phyloP scores from a whole-genome alignment of 2,329 filamentous ascomycete species.

The Blumeriella jaapii region DNA sequence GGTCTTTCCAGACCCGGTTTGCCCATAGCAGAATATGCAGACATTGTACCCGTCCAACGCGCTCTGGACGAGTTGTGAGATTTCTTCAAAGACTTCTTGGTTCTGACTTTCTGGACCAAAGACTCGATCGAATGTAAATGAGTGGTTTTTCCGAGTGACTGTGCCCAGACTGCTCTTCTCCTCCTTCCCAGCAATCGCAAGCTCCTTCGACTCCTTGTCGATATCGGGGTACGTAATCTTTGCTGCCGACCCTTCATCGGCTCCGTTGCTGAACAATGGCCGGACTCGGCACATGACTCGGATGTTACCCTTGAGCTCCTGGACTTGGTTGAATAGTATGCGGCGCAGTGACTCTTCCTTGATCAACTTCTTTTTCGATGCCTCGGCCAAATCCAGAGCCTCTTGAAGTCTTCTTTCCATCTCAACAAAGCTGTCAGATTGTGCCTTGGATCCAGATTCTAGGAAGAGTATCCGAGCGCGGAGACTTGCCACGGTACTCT shows the following conservation, averaged over 20 bases:
- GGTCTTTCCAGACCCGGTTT: conserved; percentile 95
- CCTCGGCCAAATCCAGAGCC: conserved; percentile 56
- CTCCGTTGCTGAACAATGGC: conserved; percentile 44
- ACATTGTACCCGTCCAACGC: conserved; percentile 97
- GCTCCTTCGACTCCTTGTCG: conserved; percentile 75
- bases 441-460: conserved; percentile 79
- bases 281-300: conserved; percentile 95
- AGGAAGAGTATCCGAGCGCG: conserved; percentile 79
- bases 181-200: conserved; percentile 71
- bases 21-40: conserved; percentile 97
- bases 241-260: conserved; percentile 53
- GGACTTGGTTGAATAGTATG: conserved; percentile 93
- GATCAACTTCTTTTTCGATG: conserved; percentile 69
- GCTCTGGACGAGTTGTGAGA: conserved; percentile 91
- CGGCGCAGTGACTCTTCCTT: conserved; percentile 84
- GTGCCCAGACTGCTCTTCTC: conserved; percentile 72
- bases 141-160: conserved; percentile 65
- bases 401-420: conserved; percentile 74
- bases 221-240: conserved; percentile 69
- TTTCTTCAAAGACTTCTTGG: conserved; percentile 84
- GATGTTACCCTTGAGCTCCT: conserved; percentile 96
- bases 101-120: conserved; percentile 73
- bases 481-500: conserved; percentile 64
- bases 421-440: conserved; percentile 72
- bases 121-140: conserved; percentile 87